Evolutionary conservation across 1,284 basidiomycete genomes (phyloP).

Genomic region (Taiwanofungus camphoratus): DNA sequence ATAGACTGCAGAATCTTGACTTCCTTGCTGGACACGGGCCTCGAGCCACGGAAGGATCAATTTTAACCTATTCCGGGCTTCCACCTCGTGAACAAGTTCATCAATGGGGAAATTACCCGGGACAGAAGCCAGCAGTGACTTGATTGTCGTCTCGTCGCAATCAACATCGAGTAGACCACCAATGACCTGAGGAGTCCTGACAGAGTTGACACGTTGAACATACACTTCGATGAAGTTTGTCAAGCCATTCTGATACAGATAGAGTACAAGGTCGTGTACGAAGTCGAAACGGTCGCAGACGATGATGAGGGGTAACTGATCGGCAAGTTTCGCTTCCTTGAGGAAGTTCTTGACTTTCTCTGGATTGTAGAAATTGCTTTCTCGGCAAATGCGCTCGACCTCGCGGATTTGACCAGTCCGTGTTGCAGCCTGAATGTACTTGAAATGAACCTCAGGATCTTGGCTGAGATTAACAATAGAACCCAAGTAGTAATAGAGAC

Average conservation of each 20-base stretch:
- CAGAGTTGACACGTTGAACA: conserved; percentile 97
- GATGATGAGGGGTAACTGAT: conserved; percentile 98
- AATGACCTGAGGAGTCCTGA: conserved; percentile 96
- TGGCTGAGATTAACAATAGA: conserved; percentile 96
- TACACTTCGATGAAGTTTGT: conserved; percentile 99
- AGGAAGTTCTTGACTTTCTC: conserved; percentile 99
- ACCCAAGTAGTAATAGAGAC: conserved; percentile 96
- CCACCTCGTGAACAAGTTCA: conserved; percentile 96
- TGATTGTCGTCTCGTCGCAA: conserved; percentile 96
- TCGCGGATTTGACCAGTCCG: conserved; percentile 98
- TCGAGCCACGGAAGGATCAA: conserved; percentile 97
- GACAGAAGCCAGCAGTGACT: conserved; percentile 88
- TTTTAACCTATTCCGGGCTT: conserved; percentile 94
- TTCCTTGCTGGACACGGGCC: conserved; percentile 86
- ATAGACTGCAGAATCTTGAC: conserved; percentile 90
- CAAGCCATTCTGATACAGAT: conserved; percentile 97
- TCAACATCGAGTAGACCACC: conserved; percentile 98
- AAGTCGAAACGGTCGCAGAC: conserved; percentile 99
- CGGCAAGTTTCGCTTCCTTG: conserved; percentile 94
- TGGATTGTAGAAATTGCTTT: conserved; percentile 97
- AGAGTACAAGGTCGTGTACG: conserved; percentile 97
- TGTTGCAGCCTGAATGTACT: conserved; percentile 99
- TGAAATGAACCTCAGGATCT: conserved; percentile 98
- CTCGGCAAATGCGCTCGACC: conserved; percentile 97
- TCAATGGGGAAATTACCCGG: conserved; percentile 98